These are phyloP conservation scores for Dipsacomyces acuminosporus DNA, from an alignment of 371 early-diverging fungal genomes.

Conservation along the genomic window DNA sequence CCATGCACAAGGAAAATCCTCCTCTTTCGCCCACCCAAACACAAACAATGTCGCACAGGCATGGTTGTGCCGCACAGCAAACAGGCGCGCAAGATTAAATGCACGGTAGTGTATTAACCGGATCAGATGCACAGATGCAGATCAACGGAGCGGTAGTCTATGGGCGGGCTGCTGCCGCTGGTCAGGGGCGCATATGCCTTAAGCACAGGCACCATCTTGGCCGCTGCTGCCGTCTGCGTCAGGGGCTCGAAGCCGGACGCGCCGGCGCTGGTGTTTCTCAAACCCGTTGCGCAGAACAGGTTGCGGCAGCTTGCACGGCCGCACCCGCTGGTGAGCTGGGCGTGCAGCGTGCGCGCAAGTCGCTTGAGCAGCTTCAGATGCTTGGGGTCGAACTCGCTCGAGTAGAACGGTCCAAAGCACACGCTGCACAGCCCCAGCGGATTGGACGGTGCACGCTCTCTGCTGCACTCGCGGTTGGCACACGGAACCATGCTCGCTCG, in stretches of 20 bases:
- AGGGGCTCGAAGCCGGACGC: slow-evolving; percentile 7
- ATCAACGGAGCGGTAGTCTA: slow-evolving; percentile 24
- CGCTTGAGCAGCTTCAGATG: slow-evolving; percentile 68
- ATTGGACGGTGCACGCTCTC: slow-evolving; percentile 46
- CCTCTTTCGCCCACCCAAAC: no score
- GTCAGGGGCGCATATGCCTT: slow-evolving; percentile 28
- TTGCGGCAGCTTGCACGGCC: slow-evolving; percentile 67
- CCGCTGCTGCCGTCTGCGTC: slow-evolving; percentile 23
- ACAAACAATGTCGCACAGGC: no score
- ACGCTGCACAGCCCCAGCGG: slow-evolving; percentile 61
- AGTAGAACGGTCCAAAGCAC: slow-evolving; percentile 85
- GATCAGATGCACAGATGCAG: slow-evolving; percentile 23
- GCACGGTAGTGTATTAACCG: no score
- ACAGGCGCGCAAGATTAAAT: no score
- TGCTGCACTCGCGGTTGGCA: slow-evolving; percentile 66
- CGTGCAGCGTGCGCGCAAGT: slow-evolving; percentile 65
- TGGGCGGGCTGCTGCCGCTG: neutral
- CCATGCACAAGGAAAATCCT: no score
- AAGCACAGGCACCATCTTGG: slow-evolving; percentile 24
- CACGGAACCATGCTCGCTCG: slow-evolving; percentile 53
- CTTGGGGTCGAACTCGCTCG: slow-evolving; percentile 69
- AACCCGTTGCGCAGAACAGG: slow-evolving; percentile 59
- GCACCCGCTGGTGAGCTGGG: slow-evolving; percentile 76
- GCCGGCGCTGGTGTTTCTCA: neutral
- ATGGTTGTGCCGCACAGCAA: no score